Conservation (phyloP, 352 stramenopile genomes). For the Blastocystis hominis region DNA sequence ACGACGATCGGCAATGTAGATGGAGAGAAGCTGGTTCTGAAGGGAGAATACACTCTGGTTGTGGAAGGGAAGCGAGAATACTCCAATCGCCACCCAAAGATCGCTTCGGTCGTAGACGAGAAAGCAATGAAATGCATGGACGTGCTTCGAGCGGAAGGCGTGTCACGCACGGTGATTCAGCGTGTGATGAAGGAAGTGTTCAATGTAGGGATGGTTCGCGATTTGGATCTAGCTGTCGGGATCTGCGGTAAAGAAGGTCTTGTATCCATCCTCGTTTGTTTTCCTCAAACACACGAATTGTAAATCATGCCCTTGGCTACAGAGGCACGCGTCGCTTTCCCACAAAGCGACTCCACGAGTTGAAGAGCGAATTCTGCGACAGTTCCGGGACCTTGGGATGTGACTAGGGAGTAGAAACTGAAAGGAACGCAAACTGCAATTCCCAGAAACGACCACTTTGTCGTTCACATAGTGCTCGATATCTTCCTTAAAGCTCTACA, state of each 20-base stretch:
- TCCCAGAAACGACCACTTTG: constrained; percentile 60
- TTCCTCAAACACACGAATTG: not conserved
- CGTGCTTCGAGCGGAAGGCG: not conserved
- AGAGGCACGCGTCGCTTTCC: constrained; percentile 54
- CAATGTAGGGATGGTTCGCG: not conserved
- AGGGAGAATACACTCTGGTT: constrained; percentile 22
- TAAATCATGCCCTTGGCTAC: constrained; percentile 61
- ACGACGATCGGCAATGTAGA: not conserved
- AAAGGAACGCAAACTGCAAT: not conserved
- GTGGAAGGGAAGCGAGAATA: not conserved
- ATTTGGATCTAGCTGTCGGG: not conserved
- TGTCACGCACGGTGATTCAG: not conserved
- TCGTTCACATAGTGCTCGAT: constrained; percentile 25
- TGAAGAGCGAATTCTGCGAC: constrained; percentile 62
- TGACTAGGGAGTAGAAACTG: constrained; percentile 59
- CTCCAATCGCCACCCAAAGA: not conserved
- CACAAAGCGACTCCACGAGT: constrained; percentile 60
- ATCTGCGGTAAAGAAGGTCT: constrained; percentile 9
- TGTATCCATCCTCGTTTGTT: not conserved
- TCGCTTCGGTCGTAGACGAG: not conserved
- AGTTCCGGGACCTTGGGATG: constrained; percentile 62
- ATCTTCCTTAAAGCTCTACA: not conserved
- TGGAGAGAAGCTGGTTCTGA: not conserved
- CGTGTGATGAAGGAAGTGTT: not conserved
- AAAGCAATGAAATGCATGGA: not conserved